Evolutionary conservation across 2,329 filamentous ascomycete species (phyloP).

Genomic region (Chrysoporthe deuterocubensis): DNA sequence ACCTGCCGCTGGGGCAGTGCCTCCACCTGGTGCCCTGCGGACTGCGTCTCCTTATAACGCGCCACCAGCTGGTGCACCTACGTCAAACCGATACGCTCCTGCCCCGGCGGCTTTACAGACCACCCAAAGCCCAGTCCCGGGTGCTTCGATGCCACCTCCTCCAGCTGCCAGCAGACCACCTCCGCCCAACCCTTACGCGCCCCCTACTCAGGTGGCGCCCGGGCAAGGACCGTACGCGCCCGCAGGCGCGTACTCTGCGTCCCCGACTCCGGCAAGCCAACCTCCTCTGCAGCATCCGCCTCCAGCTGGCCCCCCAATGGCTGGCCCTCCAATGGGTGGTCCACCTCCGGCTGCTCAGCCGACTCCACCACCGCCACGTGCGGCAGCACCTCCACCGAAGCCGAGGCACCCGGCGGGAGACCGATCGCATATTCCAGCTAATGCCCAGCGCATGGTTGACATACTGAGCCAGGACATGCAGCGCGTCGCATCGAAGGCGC

Average conservation of each 20-base stretch:
- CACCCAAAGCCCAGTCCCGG: conserved; percentile 46
- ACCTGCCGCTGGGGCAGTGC: conserved; percentile 38
- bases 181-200: conserved; percentile 50
- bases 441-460: conserved; percentile 78
- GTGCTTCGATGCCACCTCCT: conserved; percentile 45
- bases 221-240: conserved; percentile 58
- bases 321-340: conserved; percentile 47
- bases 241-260: conserved; percentile 43
- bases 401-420: conserved; percentile 81
- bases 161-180: conserved; percentile 50
- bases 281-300: conserved; percentile 47
- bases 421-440: conserved; percentile 81
- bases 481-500: conserved; percentile 83
- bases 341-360: conserved; percentile 43
- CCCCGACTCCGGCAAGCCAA: conserved; percentile 44
- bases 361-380: conserved; percentile 52
- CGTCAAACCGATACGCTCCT: conserved; percentile 76
- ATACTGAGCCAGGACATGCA: conserved; percentile 84
- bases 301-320: conserved; percentile 41
- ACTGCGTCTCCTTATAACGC: conserved; percentile 86
- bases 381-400: conserved; percentile 55
- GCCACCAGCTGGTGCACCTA: conserved; percentile 71
- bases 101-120: conserved; percentile 61
- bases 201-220: conserved; percentile 40
- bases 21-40: conserved; percentile 66